Evolutionary conservation across 441 rosid genomes (phyloP).

Genomic region (Pelargonium citronellum): DNA sequence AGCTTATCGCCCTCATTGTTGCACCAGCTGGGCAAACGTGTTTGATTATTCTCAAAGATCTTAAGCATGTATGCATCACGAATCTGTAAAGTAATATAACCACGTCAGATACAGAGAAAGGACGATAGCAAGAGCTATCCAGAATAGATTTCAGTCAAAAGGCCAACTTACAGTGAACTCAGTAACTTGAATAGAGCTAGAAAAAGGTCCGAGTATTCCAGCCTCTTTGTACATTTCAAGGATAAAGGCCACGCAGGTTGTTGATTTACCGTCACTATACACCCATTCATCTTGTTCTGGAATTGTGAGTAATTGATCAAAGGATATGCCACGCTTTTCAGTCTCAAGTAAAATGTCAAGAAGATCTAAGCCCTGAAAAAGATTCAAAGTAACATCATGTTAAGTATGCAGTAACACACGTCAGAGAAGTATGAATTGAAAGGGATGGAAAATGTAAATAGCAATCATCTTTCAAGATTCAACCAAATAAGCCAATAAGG

Average conservation of each 20-base stretch:
- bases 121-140: neutral
- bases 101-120: slow-evolving; percentile 2
- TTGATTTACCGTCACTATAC: slow-evolving; percentile 88
- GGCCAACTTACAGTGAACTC: slow-evolving; percentile 61
- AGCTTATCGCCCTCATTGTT: slow-evolving; percentile 42
- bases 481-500: too few species aligned
- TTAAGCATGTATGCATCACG: slow-evolving; percentile 84
- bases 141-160: neutral
- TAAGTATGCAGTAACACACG: too few species aligned
- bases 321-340: slow-evolving; percentile 64
- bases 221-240: slow-evolving; percentile 88
- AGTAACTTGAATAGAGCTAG: slow-evolving; percentile 77
- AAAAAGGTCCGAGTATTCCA: slow-evolving; percentile 59
- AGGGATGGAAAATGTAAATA: too few species aligned
- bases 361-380: slow-evolving; percentile 59
- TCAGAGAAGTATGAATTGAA: too few species aligned
- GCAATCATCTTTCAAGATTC: too few species aligned
- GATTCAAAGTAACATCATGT: neutral
- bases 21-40: slow-evolving; percentile 78
- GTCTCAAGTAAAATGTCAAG: slow-evolving; percentile 64
- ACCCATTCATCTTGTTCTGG: slow-evolving; percentile 95
- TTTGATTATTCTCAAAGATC: slow-evolving; percentile 60
- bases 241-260: slow-evolving; percentile 85
- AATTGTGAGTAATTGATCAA: slow-evolving; percentile 73
- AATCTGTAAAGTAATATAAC: slow-evolving; percentile 37